Evolutionary conservation across 305 asterid genomes (phyloP).

Genomic region (Plantago coronopus): DNA sequence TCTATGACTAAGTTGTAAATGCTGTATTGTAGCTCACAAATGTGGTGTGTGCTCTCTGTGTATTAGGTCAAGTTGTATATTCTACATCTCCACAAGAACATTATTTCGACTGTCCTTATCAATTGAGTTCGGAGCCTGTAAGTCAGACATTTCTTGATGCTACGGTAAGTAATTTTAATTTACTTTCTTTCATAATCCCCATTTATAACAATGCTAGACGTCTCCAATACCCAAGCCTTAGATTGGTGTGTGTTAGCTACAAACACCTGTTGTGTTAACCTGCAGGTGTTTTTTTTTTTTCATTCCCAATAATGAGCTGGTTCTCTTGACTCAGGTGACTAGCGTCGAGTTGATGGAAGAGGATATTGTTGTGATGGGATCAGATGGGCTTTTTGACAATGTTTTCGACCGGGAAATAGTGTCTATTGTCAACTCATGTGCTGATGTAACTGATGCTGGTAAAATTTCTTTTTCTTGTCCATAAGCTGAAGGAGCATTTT

Average conservation of each 20-base stretch:
- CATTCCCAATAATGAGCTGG: too few relatives aligned
- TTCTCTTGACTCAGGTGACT: constrained; percentile 40
- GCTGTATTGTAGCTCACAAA: too few relatives aligned
- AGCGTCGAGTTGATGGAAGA: constrained; percentile 65
- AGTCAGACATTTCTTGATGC: constrained; percentile 87
- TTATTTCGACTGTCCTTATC: constrained; percentile 89
- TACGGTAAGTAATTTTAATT: constrained; percentile 49
- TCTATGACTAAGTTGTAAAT: too few relatives aligned
- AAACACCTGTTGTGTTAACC: too few relatives aligned
- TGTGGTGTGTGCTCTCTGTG: constrained; percentile 7
- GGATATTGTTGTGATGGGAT: constrained; percentile 66
- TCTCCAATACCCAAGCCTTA: too few relatives aligned
- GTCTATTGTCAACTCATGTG: constrained; percentile 36
- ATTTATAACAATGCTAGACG: too few relatives aligned
- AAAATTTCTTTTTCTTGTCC: constrained; percentile 10
- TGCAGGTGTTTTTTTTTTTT: too few relatives aligned
- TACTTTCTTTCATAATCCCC: too few relatives aligned
- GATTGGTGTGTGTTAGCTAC: too few relatives aligned
- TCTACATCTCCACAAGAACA: constrained; percentile 86
- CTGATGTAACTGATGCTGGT: constrained; percentile 56
- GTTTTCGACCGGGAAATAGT: constrained; percentile 59
- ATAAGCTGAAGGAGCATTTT: constrained; percentile 14
- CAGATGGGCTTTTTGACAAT: constrained; percentile 87
- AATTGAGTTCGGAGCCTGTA: constrained; percentile 78
- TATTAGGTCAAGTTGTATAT: constrained; percentile 57